phyloP scores from a whole-genome alignment of 768 basidiomycete genomes.

The Kwoniella europaea region DNA sequence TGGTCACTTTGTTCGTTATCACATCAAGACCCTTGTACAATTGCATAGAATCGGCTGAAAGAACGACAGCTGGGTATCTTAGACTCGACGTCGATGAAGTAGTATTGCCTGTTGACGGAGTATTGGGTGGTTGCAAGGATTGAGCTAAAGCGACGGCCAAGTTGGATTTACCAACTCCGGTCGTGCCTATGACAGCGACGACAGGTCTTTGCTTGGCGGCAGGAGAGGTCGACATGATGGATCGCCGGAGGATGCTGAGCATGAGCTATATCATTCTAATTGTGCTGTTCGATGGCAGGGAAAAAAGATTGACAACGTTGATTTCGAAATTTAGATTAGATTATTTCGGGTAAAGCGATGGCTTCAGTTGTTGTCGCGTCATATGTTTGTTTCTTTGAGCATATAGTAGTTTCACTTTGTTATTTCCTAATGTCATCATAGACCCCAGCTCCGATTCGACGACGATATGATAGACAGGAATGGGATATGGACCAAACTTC shows the following conservation, averaged over 20 bases:
- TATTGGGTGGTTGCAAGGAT: conserved; percentile 64
- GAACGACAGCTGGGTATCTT: conserved; percentile 60
- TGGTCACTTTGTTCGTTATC: conserved; percentile 90
- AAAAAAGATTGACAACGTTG: background rate
- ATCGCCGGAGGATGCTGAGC: background rate
- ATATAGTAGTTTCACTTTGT: too few relatives aligned
- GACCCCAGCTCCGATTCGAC: background rate
- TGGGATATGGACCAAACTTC: background rate
- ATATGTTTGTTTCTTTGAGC: background rate
- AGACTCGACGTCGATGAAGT: too few relatives aligned
- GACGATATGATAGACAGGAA: conserved; percentile 2
- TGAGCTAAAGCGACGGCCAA: conserved; percentile 86
- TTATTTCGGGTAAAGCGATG: background rate
- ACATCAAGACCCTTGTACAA: conserved; percentile 88
- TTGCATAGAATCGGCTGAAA: conserved; percentile 99
- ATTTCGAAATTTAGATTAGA: too few relatives aligned
- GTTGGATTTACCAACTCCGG: conserved; percentile 92
- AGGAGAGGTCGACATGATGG: conserved; percentile 5
- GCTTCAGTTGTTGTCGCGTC: background rate
- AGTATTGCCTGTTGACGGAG: conserved; percentile 23
- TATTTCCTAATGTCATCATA: background rate
- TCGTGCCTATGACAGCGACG: conserved; percentile 88
- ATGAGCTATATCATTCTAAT: conserved; percentile 7
- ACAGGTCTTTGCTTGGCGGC: conserved; percentile 56
- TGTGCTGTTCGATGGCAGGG: background rate